phyloP scores from a whole-genome alignment of 768 basidiomycete species.

The Lenzites betulinus region DNA sequence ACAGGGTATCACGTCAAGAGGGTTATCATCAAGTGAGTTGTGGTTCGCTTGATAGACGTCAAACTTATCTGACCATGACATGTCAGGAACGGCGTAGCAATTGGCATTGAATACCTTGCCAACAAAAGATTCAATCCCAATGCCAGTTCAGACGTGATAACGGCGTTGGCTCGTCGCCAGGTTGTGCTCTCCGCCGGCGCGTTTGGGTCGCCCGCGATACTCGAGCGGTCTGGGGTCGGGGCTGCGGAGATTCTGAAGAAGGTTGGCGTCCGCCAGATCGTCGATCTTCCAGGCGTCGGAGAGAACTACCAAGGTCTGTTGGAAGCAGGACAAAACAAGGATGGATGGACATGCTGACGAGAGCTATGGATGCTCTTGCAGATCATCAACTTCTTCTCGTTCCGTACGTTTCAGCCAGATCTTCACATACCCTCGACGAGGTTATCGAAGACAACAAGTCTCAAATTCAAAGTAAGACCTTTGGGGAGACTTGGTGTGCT shows the following conservation, averaged over 20 bases:
- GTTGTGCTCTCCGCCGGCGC: slow-evolving; percentile 45
- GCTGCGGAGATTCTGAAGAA: slow-evolving; percentile 32
- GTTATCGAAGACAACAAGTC: slow-evolving; percentile 44
- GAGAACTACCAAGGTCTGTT: slow-evolving; percentile 39
- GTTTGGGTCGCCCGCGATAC: slow-evolving; percentile 50
- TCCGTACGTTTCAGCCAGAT: slow-evolving; percentile 44
- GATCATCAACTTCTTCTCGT: slow-evolving; percentile 35
- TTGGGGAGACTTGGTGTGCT: neutral
- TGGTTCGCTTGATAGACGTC: too few species aligned
- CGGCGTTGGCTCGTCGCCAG: slow-evolving; percentile 35
- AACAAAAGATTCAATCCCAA: slow-evolving; percentile 31
- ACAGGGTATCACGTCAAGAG: slow-evolving; percentile 40
- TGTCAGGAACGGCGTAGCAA: slow-evolving; percentile 38
- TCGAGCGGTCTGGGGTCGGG: slow-evolving; percentile 57
- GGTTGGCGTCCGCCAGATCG: slow-evolving; percentile 33
- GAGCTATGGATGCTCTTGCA: neutral
- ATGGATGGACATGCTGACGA: neutral
- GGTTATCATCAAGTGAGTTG: slow-evolving; percentile 37
- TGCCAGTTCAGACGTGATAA: slow-evolving; percentile 4
- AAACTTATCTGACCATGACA: neutral
- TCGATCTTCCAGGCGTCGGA: slow-evolving; percentile 47
- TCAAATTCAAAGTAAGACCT: slow-evolving; percentile 42
- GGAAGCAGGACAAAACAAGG: too few species aligned
- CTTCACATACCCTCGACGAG: slow-evolving; percentile 51
- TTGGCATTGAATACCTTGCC: slow-evolving; percentile 40